Evolutionary conservation across 352 stramenopile species (phyloP), one percentile per base, ranked within the genome.

Genomic region (Pythium insidiosum): DNA sequence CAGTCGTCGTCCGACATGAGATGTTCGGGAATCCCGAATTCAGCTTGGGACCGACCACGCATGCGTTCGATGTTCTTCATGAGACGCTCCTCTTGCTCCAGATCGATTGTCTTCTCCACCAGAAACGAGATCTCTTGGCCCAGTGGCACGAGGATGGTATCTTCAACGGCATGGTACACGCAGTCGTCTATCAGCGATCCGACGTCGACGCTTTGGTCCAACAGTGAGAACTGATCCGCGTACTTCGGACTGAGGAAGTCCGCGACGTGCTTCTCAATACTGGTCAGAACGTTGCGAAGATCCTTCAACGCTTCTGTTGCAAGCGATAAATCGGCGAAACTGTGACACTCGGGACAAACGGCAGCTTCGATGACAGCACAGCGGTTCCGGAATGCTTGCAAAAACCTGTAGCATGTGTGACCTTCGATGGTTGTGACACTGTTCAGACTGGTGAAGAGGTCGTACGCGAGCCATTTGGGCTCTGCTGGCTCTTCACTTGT

Each of bases 11-110:
- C 76, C 0, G 72, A 87, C 52, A 86, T 73, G 19, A 89, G 34
- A 29, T 84, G 65, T 41, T 87, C 76, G 0, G 79, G 73, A 28
- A 91, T 91, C 22, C 79, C 79, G 44, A 84, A 88, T 4, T 86
- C 75, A 9, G 52, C 63, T 56, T 91, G 79, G 12, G 73, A 72
- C 10, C 73, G 63, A 9, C 68, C 68, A 33, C 62, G 75, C 50
- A 88, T 61, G 23, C 69, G 66, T 37, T 84, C 71, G 20, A 91
- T 86, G 38, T 85, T 87, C 11, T 38, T 51, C 37, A 55, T 66
- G 18, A 91, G 50, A 7, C 63, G 65, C 19, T 61, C 56, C 22
- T 91, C 78, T 11, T 66, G 59, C 9, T 73, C 61, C 7, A 45
- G 47, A 38, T 91, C 71, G 12, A 91, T 64, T 5, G 78, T 87